phyloP scores from a whole-genome alignment of 306 rosid genomes.

The Dicorynia guianensis region DNA sequence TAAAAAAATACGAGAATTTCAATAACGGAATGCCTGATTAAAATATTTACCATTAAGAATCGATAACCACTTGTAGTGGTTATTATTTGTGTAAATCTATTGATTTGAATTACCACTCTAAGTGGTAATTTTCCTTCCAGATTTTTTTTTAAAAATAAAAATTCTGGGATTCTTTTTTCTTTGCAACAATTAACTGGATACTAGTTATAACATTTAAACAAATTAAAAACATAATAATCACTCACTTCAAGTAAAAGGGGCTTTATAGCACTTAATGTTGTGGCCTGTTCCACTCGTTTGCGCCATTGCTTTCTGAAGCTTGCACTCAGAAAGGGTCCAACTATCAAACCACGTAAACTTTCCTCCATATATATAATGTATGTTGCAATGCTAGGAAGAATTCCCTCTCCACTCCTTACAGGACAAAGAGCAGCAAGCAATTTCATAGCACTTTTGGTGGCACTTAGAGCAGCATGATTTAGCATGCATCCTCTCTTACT shows the following conservation, averaged over 20 bases:
- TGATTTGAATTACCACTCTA: too few species aligned
- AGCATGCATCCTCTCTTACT: conserved; percentile 99
- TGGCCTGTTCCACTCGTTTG: conserved; percentile 69
- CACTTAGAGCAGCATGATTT: conserved; percentile 88
- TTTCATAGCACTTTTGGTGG: conserved; percentile 86
- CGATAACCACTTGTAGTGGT: too few species aligned
- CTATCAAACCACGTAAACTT: conserved; percentile 71
- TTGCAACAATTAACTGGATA: conserved; percentile 22
- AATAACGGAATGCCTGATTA: too few species aligned
- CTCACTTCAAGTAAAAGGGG: conserved; percentile 81
- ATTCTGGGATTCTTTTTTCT: not conserved
- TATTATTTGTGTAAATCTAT: too few species aligned
- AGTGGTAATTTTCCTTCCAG: too few species aligned
- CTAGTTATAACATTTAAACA: conserved; percentile 22
- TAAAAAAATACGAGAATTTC: not conserved
- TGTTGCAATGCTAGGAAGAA: conserved; percentile 75
- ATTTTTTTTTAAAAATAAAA: not conserved
- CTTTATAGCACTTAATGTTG: conserved; percentile 65
- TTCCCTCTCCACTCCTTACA: conserved; percentile 79
- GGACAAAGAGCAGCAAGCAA: conserved; percentile 67
- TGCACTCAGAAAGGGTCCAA: conserved; percentile 78
- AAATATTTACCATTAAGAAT: too few species aligned
- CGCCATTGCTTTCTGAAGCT: conserved; percentile 76
- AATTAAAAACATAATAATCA: conserved; percentile 24
- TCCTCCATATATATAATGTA: conserved; percentile 85